These are phyloP conservation scores for Penicillium samsonianum DNA, from an alignment of 495 filamentous ascomycete genomes.

Conservation along the genomic window DNA sequence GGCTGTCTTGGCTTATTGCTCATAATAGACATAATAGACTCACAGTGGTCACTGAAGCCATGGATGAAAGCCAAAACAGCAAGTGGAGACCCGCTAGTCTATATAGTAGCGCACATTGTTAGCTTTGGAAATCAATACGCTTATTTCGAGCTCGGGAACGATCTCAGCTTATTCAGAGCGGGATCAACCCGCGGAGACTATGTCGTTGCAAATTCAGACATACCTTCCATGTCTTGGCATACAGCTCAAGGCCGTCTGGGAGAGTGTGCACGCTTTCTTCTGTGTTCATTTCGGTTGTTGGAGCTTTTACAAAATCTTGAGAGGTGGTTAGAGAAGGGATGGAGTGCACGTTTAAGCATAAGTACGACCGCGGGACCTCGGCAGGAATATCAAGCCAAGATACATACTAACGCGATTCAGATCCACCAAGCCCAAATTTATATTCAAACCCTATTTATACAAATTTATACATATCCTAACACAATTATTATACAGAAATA, in stretches of 20 bases:
- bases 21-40: slow-evolving; percentile 24
- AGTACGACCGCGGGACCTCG: neutral
- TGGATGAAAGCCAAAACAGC: slow-evolving; percentile 79
- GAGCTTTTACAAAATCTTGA: neutral
- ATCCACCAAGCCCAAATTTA: neutral
- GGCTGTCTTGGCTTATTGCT: neutral
- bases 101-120: neutral
- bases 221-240: slow-evolving; percentile 87
- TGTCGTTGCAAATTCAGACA: slow-evolving; percentile 23
- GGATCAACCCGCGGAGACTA: slow-evolving; percentile 11
- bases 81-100: slow-evolving; percentile 54
- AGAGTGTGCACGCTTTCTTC: slow-evolving; percentile 40
- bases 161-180: neutral
- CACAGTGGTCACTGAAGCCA: slow-evolving; percentile 80
- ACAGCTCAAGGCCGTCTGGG: slow-evolving; percentile 61
- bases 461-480: neutral
- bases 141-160: neutral
- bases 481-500: neutral
- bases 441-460: neutral
- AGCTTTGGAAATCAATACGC: neutral
- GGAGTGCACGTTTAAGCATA: neutral
- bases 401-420: neutral
- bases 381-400: neutral
- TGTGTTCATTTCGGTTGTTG: slow-evolving; percentile 18
- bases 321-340: neutral